A percentile compares a stretch with the other conserved stretches of the same genome.
These are phyloP conservation scores for Turnera subulata DNA, from an alignment of 345 rosid genomes.

Conservation along the genomic window DNA sequence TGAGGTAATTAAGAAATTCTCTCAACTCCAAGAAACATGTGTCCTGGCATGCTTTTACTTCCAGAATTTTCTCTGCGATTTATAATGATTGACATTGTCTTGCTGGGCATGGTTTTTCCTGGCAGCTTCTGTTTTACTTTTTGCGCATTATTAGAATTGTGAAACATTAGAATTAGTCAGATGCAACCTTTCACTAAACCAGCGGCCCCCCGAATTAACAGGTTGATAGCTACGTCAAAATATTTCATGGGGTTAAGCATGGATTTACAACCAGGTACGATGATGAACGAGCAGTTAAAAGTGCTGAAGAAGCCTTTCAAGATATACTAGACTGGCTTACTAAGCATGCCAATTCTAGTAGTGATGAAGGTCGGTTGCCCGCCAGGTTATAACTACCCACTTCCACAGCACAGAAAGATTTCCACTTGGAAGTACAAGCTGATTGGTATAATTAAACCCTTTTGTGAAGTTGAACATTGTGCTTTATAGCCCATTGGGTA, in stretches of 20 bases:
- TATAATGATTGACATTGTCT: not conserved
- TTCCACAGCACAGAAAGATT: no score
- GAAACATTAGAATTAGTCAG: no score
- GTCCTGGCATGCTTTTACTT: no score
- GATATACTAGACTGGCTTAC: conserved; percentile 58
- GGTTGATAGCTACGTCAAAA: conserved; percentile 49
- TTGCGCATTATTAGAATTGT: no score
- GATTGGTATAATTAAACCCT: no score
- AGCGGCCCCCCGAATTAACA: not conserved
- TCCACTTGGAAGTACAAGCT: no score
- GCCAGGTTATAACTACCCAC: no score
- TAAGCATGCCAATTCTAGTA: conserved; percentile 34
- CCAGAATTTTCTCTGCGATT: not conserved
- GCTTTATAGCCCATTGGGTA: no score
- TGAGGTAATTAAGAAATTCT: conserved; percentile 30
- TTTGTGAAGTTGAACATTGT: no score
- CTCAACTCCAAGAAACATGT: not conserved
- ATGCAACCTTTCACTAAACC: not conserved
- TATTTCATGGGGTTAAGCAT: conserved; percentile 48
- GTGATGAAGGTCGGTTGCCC: not conserved
- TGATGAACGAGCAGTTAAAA: conserved; percentile 31
- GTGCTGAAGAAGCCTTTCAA: conserved; percentile 63
- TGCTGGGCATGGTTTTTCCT: not conserved
- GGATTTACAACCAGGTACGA: conserved; percentile 66
- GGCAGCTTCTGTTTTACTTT: no score